Base-by-base conservation (phyloP, 148 eudicot genomes). In the Agrostemma githago region DNA sequence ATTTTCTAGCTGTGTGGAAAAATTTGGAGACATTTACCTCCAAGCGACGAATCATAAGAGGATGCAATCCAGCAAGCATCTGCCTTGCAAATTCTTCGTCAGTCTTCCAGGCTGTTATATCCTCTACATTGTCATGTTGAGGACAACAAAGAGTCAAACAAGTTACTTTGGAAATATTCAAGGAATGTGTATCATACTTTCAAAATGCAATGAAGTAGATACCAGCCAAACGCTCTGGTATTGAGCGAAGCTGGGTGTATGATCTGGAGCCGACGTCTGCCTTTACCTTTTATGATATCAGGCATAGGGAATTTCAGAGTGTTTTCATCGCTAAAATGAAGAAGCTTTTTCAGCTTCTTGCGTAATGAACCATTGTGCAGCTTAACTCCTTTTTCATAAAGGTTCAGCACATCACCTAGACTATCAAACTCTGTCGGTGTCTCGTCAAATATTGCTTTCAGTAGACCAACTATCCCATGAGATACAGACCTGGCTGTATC, bases 81-180 rank as follows among this genome's bases (percentile, higher is more conserved):
- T 92, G 89, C 85, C 93, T 84, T 53, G 83, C 93, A 81, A 92
- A 92, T 81, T 92, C 98, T 85, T 92, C 96, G 58, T 92, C 98
- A 39, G 92, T 84, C 72, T 86, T 83, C 98, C 98, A 92, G 43
- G 90, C 98, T 26, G 82, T 70, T 77, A 77, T 84, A 64, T 87
- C 85, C 84, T 81, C 98, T 92, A 83, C 56, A 67, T 76, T 39
- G 64, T 58, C 21, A 72, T 58, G 66, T 34, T 62, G 42, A 68
- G 15, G 16, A 21, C 66, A 75, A 16, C 58, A 58, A 11, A 37
- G 51, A 48, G 21, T 44, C 20, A 51, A 37, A 64, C 38, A 20
- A 40, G 39, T 8, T 5, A 17, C 5, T 20, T 61, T 69, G 21
- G 14, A 12, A 43, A 44, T 60, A 4, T 26, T 60, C 40, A 42